A percentile compares a stretch with the other conserved stretches of the same genome.
Conservation (phyloP, 75 land plant species). For the Isoetes taiwanensis region DNA sequence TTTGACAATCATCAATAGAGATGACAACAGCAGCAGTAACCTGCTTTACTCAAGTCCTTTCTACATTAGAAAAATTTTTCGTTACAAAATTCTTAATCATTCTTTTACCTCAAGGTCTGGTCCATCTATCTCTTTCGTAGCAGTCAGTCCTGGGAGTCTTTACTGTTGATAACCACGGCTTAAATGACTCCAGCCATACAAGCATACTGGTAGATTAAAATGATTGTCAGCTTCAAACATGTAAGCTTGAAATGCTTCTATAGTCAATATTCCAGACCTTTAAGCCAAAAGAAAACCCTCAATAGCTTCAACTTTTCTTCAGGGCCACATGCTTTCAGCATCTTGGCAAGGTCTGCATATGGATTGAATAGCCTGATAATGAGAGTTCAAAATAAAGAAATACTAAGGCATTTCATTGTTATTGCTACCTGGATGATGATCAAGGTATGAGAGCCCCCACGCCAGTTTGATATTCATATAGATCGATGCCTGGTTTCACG, state of each 20-base stretch:
- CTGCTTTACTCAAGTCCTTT: no score
- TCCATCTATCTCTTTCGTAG: conserved; percentile 23
- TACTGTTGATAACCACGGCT: neutral
- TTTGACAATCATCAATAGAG: no score
- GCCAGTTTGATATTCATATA: conserved; percentile 12
- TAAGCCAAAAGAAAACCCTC: conserved; percentile 33
- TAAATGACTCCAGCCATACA: neutral
- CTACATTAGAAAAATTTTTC: no score
- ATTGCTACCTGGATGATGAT: conserved; percentile 32
- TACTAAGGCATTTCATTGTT: no score
- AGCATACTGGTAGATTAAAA: neutral
- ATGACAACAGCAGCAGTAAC: no score
- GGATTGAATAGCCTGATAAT: no score
- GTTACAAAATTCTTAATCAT: no score
- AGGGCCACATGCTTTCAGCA: conserved; percentile 8
- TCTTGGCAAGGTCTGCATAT: conserved; percentile 22
- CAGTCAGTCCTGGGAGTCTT: conserved; percentile 9
- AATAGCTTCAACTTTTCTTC: conserved; percentile 26
- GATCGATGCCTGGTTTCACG: conserved; percentile 24
- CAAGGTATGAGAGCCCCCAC: conserved; percentile 28
- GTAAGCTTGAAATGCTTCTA: neutral
- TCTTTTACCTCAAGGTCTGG: conserved; percentile 37
- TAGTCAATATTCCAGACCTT: conserved; percentile 9
- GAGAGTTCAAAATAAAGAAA: neutral
- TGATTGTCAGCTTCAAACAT: neutral